phyloP scores from a whole-genome alignment of 2,329 filamentous ascomycete species.

The Sclerotinia borealis region DNA sequence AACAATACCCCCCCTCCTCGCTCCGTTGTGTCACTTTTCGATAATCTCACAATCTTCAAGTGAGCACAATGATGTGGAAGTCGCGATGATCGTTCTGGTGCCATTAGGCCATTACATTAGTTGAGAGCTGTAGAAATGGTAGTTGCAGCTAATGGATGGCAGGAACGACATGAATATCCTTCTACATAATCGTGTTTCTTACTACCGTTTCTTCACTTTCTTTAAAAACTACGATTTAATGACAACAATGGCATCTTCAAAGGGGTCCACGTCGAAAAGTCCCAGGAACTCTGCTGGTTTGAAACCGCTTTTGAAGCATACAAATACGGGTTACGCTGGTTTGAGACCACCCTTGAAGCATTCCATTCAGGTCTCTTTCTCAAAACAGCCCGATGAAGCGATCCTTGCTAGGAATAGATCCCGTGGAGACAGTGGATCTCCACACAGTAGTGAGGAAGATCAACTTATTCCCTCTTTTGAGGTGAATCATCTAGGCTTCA shows the following conservation, averaged over 20 bases:
- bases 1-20: too few relatives aligned
- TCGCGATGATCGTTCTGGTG: not conserved
- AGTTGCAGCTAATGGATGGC: not conserved
- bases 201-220: not conserved
- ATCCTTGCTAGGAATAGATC: not conserved
- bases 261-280: not conserved
- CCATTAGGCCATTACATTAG: too few relatives aligned
- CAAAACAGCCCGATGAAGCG: not conserved
- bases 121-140: not conserved
- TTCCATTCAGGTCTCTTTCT: not conserved
- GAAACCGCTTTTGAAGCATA: too few relatives aligned
- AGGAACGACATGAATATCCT: not conserved
- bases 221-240: not conserved
- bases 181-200: not conserved
- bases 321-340: not conserved
- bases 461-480: conserved; percentile 3
- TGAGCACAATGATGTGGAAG: not conserved
- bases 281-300: too few relatives aligned
- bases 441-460: not conserved
- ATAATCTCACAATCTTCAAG: not conserved
- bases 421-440: not conserved
- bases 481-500: conserved; percentile 21
- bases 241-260: not conserved
- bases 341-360: not conserved
- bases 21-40: not conserved